Evolutionary conservation across 2,329 filamentous ascomycete genomes (phyloP).

Genomic region (Chlorencoelia australis): DNA sequence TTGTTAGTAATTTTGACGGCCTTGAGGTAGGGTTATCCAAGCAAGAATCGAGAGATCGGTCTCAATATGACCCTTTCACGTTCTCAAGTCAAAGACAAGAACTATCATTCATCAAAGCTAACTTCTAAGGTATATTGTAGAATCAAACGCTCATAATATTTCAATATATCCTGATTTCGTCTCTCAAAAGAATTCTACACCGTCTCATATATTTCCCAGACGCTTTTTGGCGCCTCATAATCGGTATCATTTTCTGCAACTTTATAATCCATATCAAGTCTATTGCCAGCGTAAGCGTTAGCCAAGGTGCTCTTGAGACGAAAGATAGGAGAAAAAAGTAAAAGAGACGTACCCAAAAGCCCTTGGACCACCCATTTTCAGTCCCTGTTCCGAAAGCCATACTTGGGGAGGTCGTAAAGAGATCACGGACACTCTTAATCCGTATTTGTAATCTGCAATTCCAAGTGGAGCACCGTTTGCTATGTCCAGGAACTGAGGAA

Average conservation of each 20-base stretch:
- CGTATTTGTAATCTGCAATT: conserved; percentile 41
- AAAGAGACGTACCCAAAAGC: conserved; percentile 30
- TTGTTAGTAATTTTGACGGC: too few relatives aligned
- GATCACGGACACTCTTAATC: conserved; percentile 39
- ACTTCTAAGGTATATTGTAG: too few relatives aligned
- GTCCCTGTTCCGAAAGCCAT: conserved; percentile 34
- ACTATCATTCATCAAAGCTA: too few relatives aligned
- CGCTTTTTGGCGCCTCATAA: conserved; percentile 21
- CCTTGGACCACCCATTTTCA: conserved; percentile 32
- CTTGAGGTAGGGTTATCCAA: too few relatives aligned
- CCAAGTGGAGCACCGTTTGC: conserved; percentile 40
- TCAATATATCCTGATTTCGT: too few relatives aligned
- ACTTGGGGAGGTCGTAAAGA: conserved; percentile 39
- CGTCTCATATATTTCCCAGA: conserved; percentile 23
- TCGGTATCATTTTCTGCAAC: conserved; percentile 12
- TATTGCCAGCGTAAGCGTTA: conserved; percentile 2
- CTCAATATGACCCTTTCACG: too few relatives aligned
- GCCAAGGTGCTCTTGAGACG: conserved; percentile 1
- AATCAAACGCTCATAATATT: too few relatives aligned
- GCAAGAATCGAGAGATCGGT: too few relatives aligned
- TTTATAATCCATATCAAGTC: conserved; percentile 21
- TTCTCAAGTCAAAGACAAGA: too few relatives aligned
- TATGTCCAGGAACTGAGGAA: conserved; percentile 33
- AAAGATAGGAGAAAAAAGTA: neutral
- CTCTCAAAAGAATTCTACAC: too few relatives aligned